phyloP scores from a whole-genome alignment of 139 green algal genomes.

The Marvania coccoides region DNA sequence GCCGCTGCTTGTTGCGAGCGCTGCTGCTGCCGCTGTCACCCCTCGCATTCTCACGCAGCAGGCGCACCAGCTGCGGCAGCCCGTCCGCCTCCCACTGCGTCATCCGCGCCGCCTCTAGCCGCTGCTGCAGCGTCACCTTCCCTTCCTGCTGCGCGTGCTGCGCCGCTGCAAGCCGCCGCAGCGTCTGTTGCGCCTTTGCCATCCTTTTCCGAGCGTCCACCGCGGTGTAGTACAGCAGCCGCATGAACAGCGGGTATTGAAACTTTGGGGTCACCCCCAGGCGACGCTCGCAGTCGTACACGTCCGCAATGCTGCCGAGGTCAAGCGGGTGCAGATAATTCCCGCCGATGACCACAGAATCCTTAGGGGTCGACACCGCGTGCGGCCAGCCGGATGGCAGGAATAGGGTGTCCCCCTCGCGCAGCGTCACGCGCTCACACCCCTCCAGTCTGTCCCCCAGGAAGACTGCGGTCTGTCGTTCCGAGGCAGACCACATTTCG shows the following conservation, averaged over 20 bases:
- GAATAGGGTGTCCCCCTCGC: slow-evolving; percentile 40
- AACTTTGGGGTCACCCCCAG: slow-evolving; percentile 16
- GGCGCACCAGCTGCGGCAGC: background rate
- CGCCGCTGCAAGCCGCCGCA: background rate
- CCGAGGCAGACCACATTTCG: slow-evolving; percentile 30
- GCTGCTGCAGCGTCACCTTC: background rate
- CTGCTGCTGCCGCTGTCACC: slow-evolving; percentile 6
- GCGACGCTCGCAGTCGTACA: slow-evolving; percentile 19
- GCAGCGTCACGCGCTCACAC: slow-evolving; percentile 18
- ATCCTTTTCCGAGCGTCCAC: background rate
- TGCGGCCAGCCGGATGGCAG: slow-evolving; percentile 47
- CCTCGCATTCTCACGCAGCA: slow-evolving; percentile 17
- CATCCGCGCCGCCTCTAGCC: background rate
- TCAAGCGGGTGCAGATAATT: slow-evolving; percentile 37
- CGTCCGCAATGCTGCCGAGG: slow-evolving; percentile 4
- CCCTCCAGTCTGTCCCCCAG: slow-evolving; percentile 17
- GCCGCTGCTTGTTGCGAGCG: background rate
- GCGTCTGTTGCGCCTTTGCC: background rate
- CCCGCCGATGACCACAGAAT: slow-evolving; percentile 35
- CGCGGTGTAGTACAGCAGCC: slow-evolving; percentile 34
- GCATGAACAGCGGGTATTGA: slow-evolving; percentile 36
- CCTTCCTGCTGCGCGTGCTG: background rate
- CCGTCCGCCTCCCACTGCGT: slow-evolving; percentile 11
- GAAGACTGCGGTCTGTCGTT: slow-evolving; percentile 23
- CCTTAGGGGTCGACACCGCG: slow-evolving; percentile 34